phyloP scores from a whole-genome alignment of 2,329 filamentous ascomycete genomes.

The Fusarium sterilihyphosum region DNA sequence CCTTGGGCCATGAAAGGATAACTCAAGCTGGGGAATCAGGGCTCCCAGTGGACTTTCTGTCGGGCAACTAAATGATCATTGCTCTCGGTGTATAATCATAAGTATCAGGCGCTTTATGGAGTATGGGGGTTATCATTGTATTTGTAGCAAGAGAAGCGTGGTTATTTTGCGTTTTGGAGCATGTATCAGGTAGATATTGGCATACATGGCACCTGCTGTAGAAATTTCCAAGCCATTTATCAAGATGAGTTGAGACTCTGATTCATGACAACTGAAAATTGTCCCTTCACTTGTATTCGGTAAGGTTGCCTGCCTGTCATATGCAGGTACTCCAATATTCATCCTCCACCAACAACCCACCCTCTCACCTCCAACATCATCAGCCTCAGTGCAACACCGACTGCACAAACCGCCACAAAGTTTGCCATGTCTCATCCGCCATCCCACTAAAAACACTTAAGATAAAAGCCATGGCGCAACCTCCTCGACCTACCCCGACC shows the following conservation, averaged over 20 bases:
- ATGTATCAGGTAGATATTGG: slow-evolving; percentile 6
- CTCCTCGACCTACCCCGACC: not conserved
- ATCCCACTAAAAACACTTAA: not conserved
- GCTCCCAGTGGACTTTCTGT: not conserved
- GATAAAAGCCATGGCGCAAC: slow-evolving; percentile 24
- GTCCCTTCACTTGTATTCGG: not conserved
- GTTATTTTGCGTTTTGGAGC: not conserved
- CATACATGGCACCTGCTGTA: not conserved
- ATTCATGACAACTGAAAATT: not conserved
- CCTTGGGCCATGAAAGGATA: not conserved
- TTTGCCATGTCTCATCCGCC: not conserved
- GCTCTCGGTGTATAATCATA: not conserved
- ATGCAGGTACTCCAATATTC: slow-evolving; percentile 18
- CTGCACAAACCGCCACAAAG: slow-evolving; percentile 6
- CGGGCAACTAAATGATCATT: not conserved
- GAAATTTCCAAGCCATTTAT: not conserved
- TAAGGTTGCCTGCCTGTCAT: not conserved
- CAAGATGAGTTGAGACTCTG: not conserved
- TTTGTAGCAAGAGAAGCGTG: slow-evolving; percentile 2
- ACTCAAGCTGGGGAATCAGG: not conserved
- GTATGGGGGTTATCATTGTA: slow-evolving; percentile 8
- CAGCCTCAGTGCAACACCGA: slow-evolving; percentile 9
- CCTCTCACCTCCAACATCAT: slow-evolving; percentile 6
- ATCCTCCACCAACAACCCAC: not conserved
- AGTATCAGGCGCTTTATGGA: slow-evolving; percentile 18